Evolutionary conservation across 352 stramenopile genomes (phyloP).

Genomic region (Globisporangium perplexum): DNA sequence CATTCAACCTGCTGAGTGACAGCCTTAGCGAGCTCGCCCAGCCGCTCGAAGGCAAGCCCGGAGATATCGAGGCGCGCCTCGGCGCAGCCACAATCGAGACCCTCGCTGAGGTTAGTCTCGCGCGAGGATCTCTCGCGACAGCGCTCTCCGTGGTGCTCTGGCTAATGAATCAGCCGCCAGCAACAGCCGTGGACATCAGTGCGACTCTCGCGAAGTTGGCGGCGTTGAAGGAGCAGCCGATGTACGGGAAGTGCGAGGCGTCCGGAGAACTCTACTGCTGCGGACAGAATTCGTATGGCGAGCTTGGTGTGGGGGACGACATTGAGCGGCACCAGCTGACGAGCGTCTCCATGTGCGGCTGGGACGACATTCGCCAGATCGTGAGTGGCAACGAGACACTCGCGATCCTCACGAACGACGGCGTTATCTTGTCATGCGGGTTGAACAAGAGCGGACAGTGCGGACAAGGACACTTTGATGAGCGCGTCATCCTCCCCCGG

Average conservation of each 20-base stretch:
- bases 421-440: conserved; percentile 74
- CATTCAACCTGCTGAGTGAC: conserved; percentile 72
- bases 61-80: conserved; percentile 23
- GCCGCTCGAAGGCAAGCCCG: conserved; percentile 6
- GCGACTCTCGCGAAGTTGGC: conserved; percentile 59
- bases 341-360: conserved; percentile 69
- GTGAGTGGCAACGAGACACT: conserved; percentile 82
- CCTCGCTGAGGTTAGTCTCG: conserved; percentile 70
- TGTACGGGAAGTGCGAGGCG: conserved; percentile 84
- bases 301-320: conserved; percentile 81
- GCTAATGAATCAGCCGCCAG: conserved; percentile 55
- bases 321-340: conserved; percentile 78
- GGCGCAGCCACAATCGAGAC: conserved; percentile 60
- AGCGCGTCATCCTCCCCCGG: conserved; percentile 79
- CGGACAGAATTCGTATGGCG: conserved; percentile 86
- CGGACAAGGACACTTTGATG: conserved; percentile 83
- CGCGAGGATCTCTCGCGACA: conserved; percentile 62
- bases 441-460: conserved; percentile 88
- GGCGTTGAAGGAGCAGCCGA: conserved; percentile 75
- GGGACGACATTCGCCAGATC: conserved; percentile 81
- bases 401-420: conserved; percentile 76
- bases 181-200: conserved; percentile 43
- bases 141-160: conserved; percentile 64
- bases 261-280: conserved; percentile 84
- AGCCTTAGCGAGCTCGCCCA: conserved; percentile 50